Evolutionary conservation across 2,329 filamentous ascomycete genomes (phyloP).

Genomic region (Aspergillus novofumigatus): DNA sequence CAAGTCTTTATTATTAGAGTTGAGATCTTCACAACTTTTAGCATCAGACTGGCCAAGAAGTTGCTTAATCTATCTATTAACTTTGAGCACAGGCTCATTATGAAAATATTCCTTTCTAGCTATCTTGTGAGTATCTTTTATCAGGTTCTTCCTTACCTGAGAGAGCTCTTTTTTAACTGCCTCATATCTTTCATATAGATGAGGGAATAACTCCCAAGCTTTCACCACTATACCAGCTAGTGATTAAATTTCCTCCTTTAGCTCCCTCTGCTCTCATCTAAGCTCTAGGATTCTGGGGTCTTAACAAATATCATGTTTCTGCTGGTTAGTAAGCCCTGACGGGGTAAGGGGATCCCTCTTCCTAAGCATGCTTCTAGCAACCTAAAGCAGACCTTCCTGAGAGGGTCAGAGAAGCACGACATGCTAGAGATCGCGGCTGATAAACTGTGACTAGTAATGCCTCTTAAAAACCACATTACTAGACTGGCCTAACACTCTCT

Average conservation of each 20-base stretch:
- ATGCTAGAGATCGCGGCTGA: conserved; percentile 22
- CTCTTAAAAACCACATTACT: conserved; percentile 23
- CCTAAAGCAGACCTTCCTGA: conserved; percentile 19
- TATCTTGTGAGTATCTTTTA: conserved; percentile 15
- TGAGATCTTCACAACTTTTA: conserved; percentile 70
- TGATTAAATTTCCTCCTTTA: conserved; percentile 22
- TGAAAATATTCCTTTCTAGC: conserved; percentile 25
- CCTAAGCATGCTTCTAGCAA: conserved; percentile 23
- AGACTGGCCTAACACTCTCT: conserved; percentile 24
- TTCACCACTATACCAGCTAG: conserved; percentile 21
- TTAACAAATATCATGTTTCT: conserved; percentile 17
- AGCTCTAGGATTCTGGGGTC: conserved; percentile 18
- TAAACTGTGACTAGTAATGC: conserved; percentile 25
- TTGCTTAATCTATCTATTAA: conserved; percentile 23
- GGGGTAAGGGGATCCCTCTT: conserved; percentile 20
- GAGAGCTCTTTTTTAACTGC: conserved; percentile 17
- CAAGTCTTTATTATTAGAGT: conserved; percentile 73
- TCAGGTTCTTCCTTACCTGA: conserved; percentile 18
- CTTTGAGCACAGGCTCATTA: conserved; percentile 19
- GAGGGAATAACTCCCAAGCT: conserved; percentile 12
- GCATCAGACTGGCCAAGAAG: conserved; percentile 18
- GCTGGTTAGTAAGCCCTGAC: conserved; percentile 17
- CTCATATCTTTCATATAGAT: conserved; percentile 21
- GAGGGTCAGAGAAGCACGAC: conserved; percentile 23
- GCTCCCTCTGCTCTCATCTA: conserved; percentile 23